Base-by-base conservation (phyloP, 164 flowering plant species). In the Vitis rotundifolia region DNA sequence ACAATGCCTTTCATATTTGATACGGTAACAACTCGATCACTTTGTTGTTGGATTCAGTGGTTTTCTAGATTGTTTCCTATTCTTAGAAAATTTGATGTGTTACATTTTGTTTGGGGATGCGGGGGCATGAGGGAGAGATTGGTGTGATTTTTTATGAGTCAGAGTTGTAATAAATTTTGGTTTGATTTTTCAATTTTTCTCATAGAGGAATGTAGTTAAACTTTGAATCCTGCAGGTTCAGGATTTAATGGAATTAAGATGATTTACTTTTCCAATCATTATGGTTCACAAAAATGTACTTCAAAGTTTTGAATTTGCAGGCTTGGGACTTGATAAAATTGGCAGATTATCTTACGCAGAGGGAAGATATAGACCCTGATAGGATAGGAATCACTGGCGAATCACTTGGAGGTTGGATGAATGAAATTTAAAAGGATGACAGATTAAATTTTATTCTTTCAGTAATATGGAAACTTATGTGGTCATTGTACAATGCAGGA, bases 1-100 rank as follows among this genome's bases (percentile, higher is more conserved):
- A 96, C 95, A 47, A 91, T 93, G 99, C 97, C 99, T 64, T 96
- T 96, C 77, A 84, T 93, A 68, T 96, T 78, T 82, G 99, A 96
- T 70, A 92, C 98, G 81, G 99, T 92, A 86, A 68, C 15, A 48
- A 11, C 52, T 61, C 53, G 6, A 8, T 51, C 11, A 8, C 64
- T 70, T 28, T 58, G 37, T 49, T 53, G 11, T 28, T 51, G 12
- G 10, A 14, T 49, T 66, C 12, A 50, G 9, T 5, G 22, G 57
- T 51, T 64, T 37, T 1, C 49, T 52, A 22, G 29, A 28, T 11
- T 28, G 15, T 66, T 8, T 16, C 22, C 18, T 65, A 3, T 53
- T 18, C 19, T 22, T 28, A 52, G 52, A n/a, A 6, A 8, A 8
- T 14, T 60, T 52, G 66, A 37, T 5, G 7, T 37, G 26, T 22